Percentiles rank a stretch among this genome's conserved stretches.
These are phyloP conservation scores for Neurospora sp. DNA, from an alignment of 495 filamentous ascomycete genomes.

Conservation along the genomic window DNA sequence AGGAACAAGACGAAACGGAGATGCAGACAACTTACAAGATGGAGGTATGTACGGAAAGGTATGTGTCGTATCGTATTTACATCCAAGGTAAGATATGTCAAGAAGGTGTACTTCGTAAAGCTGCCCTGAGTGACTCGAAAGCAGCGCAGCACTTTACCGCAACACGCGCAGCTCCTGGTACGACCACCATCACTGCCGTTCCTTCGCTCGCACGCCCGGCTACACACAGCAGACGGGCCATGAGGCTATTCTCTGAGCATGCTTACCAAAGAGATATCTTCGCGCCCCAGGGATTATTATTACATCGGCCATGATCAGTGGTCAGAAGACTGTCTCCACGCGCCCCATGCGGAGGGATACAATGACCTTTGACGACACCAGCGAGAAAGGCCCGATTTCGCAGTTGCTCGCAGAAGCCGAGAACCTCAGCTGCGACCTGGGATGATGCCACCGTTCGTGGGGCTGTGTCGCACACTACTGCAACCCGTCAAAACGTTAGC, in stretches of 20 bases:
- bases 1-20: neutral
- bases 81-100: neutral
- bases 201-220: neutral
- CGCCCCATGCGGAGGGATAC: neutral
- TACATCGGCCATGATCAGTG: neutral
- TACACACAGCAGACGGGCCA: neutral
- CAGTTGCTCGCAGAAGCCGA: neutral
- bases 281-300: neutral
- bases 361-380: neutral
- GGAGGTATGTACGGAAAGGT: neutral
- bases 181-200: neutral
- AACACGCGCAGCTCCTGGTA: neutral
- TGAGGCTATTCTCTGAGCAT: neutral
- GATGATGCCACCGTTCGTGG: neutral
- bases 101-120: neutral
- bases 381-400: neutral
- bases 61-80: neutral
- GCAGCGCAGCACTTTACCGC: neutral
- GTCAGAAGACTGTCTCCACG: neutral
- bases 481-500: neutral
- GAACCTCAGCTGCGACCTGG: neutral
- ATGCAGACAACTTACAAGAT: neutral
- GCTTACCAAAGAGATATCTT: neutral
- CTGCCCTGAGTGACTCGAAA: neutral
- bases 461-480: neutral